Evolutionary conservation across 345 rosid species (phyloP).

Genomic region (Acer yangbiense): DNA sequence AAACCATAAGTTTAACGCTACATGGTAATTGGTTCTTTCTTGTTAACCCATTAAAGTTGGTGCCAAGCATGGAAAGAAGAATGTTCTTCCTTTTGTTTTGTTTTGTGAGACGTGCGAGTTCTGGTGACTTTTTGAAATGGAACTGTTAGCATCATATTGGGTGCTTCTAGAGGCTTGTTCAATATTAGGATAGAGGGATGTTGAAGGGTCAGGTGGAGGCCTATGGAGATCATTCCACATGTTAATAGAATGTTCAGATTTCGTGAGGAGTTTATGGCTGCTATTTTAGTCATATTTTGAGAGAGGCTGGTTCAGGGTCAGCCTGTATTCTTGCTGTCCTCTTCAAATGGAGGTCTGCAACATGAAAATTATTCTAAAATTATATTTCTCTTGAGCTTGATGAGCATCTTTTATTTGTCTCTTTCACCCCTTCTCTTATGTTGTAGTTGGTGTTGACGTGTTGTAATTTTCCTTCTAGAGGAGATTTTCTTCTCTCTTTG

Average conservation of each 20-base stretch:
- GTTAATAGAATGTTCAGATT: not conserved
- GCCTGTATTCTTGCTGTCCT: not conserved
- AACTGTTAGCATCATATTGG: constrained; percentile 11
- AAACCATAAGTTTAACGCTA: no score
- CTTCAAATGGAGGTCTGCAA: not conserved
- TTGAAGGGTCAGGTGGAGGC: not conserved
- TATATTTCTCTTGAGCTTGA: not conserved
- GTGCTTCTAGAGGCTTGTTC: constrained; percentile 15
- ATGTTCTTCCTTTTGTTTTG: not conserved
- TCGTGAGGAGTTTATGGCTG: constrained; percentile 8
- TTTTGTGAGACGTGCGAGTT: constrained; percentile 17
- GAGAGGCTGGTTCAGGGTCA: not conserved
- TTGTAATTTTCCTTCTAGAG: not conserved
- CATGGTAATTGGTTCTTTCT: not conserved
- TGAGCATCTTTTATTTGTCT: not conserved
- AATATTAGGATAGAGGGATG: constrained; percentile 20
- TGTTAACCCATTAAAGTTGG: constrained; percentile 19
- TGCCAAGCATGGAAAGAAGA: constrained; percentile 9
- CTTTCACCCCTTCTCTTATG: not conserved
- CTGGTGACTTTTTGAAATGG: constrained; percentile 15
- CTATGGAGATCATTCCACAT: constrained; percentile 15
- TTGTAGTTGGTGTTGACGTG: not conserved
- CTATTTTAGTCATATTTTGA: constrained; percentile 1
- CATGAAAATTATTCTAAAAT: not conserved
- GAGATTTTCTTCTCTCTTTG: constrained; percentile 15